Base-by-base conservation (phyloP, 257 asterid species). In the Solanum tarapatanum region DNA sequence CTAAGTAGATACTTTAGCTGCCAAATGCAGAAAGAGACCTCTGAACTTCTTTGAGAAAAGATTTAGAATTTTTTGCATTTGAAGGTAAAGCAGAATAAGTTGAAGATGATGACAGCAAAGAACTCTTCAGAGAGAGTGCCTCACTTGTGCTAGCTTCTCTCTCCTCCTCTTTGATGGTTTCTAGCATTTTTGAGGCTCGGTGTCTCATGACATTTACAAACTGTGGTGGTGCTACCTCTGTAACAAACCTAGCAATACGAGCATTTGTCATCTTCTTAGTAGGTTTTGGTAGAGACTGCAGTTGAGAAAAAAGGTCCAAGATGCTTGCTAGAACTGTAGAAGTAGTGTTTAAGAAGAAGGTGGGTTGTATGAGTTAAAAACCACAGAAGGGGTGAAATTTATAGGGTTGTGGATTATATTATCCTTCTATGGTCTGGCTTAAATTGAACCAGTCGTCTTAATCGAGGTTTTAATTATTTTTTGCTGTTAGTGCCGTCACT, bases 211-310 rank as follows among this genome's bases (percentile, higher is more conserved):
- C 92, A 43, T 90, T 91, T 58, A 92, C 91, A 28, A 94, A 88
- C 36, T 92, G 98, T n/a, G 97, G 94, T 0, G 98, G 98, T 24
- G 97, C 97, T 12, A 90, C 97, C 82, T 94, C 98, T 0, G 92
- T 91, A 7, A 92, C 89, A 41, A 94, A 93, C 86, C 97, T 89
- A 3, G 94, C 97, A 7, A 94, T 43, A 37, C 96, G 92, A 48
- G 89, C 92, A 88, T 87, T 94, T 69, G 94, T 92, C 98, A 94
- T 94, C 77, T 84, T 89, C 23, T 70, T 28, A 7, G 39, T 28
- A 19, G 26, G 6, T 58, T 28, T 11, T 64, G 28, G 26, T 35
- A 30, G 51, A n/a, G 41, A 24, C 9, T 26, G 60, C 60, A 24
- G 64, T 79, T 79, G 64, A 24, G n/a, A 5, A 35, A 35, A 43